Evolutionary conservation across 208 protist genomes (phyloP).

Genomic region (Leishmania gerbilli): DNA sequence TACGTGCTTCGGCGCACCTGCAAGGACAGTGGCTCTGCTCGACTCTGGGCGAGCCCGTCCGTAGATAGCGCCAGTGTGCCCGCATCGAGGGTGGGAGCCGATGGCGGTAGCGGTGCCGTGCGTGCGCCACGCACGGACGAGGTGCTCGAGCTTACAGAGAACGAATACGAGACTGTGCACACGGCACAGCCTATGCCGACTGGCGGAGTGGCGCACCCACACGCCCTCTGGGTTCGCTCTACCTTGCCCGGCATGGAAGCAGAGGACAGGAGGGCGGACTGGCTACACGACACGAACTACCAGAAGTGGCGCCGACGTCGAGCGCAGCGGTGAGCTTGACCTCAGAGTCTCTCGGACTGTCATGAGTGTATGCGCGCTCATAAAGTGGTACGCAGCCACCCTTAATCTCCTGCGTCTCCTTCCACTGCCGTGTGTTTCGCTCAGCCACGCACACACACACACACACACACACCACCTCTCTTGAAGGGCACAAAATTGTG

Average conservation of each 20-base stretch:
- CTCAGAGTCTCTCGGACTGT: neutral
- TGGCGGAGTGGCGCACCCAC: neutral
- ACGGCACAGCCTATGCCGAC: neutral
- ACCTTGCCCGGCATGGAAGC: neutral
- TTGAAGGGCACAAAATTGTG: neutral
- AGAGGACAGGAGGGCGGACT: conserved; percentile 9
- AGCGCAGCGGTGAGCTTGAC: neutral
- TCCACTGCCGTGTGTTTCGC: neutral
- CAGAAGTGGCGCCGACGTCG: conserved; percentile 19
- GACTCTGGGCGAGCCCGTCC: conserved; percentile 8
- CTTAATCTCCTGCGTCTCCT: neutral
- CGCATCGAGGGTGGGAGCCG: no score
- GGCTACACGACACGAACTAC: conserved; percentile 26
- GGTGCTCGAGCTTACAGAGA: conserved; percentile 26
- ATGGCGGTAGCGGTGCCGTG: neutral
- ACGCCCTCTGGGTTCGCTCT: neutral
- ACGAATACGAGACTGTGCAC: conserved; percentile 29
- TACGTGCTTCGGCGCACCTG: conserved; percentile 50
- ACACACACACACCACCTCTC: neutral
- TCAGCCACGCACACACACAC: neutral
- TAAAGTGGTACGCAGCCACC: neutral
- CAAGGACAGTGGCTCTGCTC: neutral
- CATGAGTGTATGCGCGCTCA: neutral
- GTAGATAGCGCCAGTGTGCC: neutral
- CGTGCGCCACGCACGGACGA: neutral